These are phyloP conservation scores for Pseudocercospora crystallina DNA, from an alignment of 2,329 filamentous ascomycete genomes.

Conservation along the genomic window DNA sequence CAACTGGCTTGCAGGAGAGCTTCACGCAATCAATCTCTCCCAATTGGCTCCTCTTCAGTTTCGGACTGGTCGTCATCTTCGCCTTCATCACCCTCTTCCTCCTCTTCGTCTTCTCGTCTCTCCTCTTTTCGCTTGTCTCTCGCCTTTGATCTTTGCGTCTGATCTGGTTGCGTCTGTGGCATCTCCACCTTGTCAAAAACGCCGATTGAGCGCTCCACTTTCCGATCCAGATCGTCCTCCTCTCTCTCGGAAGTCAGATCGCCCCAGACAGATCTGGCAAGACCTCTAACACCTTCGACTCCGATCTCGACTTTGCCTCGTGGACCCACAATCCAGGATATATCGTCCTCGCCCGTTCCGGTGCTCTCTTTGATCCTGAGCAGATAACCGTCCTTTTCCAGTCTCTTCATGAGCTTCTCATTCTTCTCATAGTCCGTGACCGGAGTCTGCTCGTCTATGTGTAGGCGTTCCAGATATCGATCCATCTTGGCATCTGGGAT, in stretches of 20 bases:
- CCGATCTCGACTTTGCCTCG: slow-evolving; percentile 84
- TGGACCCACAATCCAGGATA: slow-evolving; percentile 82
- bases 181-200: slow-evolving; percentile 17
- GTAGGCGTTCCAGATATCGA: slow-evolving; percentile 71
- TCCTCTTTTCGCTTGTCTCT: slow-evolving; percentile 4
- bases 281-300: slow-evolving; percentile 67
- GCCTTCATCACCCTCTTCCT: slow-evolving; percentile 17
- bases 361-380: slow-evolving; percentile 67
- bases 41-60: too few relatives aligned
- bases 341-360: slow-evolving; percentile 67
- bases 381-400: slow-evolving; percentile 82
- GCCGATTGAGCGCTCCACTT: slow-evolving; percentile 36
- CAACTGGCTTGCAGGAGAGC: too few relatives aligned
- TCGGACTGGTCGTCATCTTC: slow-evolving; percentile 14
- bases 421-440: slow-evolving; percentile 59
- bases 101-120: slow-evolving; percentile 8
- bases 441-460: slow-evolving; percentile 72
- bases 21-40: too few relatives aligned
- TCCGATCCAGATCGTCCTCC: slow-evolving; percentile 34
- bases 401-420: slow-evolving; percentile 69
- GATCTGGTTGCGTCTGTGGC: background rate
- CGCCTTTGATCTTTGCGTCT: slow-evolving; percentile 7
- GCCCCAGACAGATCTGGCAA: slow-evolving; percentile 60
- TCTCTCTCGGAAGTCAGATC: slow-evolving; percentile 27
- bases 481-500: slow-evolving; percentile 77